A percentile compares a stretch with the other conserved stretches of the same genome.
These are phyloP conservation scores for Acanthochlamys bracteata DNA, from an alignment of 106 monocot genomes.

Conservation along the genomic window DNA sequence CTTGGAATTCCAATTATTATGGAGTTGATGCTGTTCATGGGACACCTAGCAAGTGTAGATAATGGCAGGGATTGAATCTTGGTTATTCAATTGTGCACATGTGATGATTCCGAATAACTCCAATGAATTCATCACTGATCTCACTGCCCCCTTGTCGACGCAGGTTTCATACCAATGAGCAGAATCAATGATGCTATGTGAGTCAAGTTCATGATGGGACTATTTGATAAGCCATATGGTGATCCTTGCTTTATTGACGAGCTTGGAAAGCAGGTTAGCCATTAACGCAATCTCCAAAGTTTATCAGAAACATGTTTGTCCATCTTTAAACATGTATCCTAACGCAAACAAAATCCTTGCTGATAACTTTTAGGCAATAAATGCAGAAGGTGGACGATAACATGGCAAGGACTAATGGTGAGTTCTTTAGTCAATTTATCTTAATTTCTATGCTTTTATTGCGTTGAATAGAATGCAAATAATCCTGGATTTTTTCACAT, in stretches of 20 bases:
- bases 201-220: slow-evolving; percentile 45
- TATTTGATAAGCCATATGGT: slow-evolving; percentile 35
- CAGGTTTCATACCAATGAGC: slow-evolving; percentile 24
- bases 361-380: slow-evolving; percentile 49
- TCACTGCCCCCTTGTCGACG: slow-evolving; percentile 24
- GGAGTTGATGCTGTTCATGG: too few species aligned
- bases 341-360: slow-evolving; percentile 38
- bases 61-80: not conserved
- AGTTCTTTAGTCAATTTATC: not conserved
- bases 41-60: not conserved
- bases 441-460: not conserved
- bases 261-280: slow-evolving; percentile 35
- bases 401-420: slow-evolving; percentile 52
- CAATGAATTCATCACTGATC: slow-evolving; percentile 20
- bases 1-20: too few species aligned
- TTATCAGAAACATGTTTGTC: slow-evolving; percentile 33
- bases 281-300: slow-evolving; percentile 44
- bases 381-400: slow-evolving; percentile 63
- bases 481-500: not conserved
- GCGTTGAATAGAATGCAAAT: not conserved
- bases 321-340: too few species aligned
- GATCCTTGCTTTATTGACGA: slow-evolving; percentile 20
- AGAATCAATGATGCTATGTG: slow-evolving; percentile 42
- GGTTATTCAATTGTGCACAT: slow-evolving; percentile 3
- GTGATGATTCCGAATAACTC: slow-evolving; percentile 42